These are phyloP conservation scores for Chaetomiaceae sp. DNA, from an alignment of 2,329 filamentous ascomycete species.

Conservation along the genomic window DNA sequence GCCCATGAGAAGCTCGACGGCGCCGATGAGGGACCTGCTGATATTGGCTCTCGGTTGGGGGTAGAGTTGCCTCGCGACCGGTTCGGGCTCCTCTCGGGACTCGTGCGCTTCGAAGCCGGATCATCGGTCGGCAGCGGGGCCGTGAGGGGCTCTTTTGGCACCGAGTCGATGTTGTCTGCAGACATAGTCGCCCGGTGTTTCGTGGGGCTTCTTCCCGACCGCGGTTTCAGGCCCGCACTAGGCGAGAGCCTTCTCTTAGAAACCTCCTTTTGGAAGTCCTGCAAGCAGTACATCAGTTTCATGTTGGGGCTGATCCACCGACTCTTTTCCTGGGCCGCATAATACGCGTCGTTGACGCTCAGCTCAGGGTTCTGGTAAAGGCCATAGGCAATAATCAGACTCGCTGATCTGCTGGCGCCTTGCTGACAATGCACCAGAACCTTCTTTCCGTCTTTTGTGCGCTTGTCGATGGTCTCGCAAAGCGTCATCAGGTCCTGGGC, in stretches of 20 bases:
- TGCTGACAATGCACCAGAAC: constrained; percentile 83
- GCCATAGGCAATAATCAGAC: constrained; percentile 80
- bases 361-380: constrained; percentile 72
- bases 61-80: constrained; percentile 52
- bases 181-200: constrained; percentile 60
- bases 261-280: constrained; percentile 70
- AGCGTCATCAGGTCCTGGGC: constrained; percentile 69
- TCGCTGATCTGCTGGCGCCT: constrained; percentile 78
- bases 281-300: constrained; percentile 84
- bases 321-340: constrained; percentile 74
- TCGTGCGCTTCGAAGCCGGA: constrained; percentile 38
- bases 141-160: constrained; percentile 54
- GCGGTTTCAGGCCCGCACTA: constrained; percentile 45
- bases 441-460: constrained; percentile 68
- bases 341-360: constrained; percentile 78
- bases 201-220: constrained; percentile 51
- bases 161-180: constrained; percentile 51
- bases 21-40: constrained; percentile 62
- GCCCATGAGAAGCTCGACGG: constrained; percentile 60
- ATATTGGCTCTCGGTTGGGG: constrained; percentile 46
- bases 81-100: constrained; percentile 39
- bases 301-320: constrained; percentile 89
- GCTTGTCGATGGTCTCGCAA: constrained; percentile 71
- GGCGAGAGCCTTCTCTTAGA: constrained; percentile 45
- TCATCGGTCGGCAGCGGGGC: constrained; percentile 57